phyloP scores from a whole-genome alignment of 495 filamentous ascomycete genomes.

The Penicillium pancosmium region DNA sequence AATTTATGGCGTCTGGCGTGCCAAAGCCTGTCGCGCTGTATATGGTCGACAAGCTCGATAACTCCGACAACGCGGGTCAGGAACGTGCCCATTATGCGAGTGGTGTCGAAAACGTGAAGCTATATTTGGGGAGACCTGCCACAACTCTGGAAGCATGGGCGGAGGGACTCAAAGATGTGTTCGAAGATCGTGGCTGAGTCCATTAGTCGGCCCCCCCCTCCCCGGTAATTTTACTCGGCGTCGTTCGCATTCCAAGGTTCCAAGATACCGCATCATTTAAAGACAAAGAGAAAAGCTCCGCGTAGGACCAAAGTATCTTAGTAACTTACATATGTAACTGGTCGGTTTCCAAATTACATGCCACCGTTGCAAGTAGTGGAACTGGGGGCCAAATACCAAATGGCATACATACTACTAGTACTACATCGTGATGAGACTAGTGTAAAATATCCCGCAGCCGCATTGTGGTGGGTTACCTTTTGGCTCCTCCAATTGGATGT shows the following conservation, averaged over 20 bases:
- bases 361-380: neutral
- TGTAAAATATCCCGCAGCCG: neutral
- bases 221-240: too few relatives aligned
- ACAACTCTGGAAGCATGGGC: too few relatives aligned
- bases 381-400: neutral
- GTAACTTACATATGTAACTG: neutral
- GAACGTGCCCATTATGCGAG: slow-evolving; percentile 9
- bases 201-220: too few relatives aligned
- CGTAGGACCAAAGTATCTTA: neutral
- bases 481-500: neutral
- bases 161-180: too few relatives aligned
- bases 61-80: neutral
- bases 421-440: neutral
- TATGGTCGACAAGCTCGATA: slow-evolving; percentile 13
- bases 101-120: slow-evolving; percentile 29
- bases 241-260: neutral
- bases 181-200: too few relatives aligned
- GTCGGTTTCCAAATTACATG: neutral
- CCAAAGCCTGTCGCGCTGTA: slow-evolving; percentile 25
- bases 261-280: neutral
- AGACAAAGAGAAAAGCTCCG: neutral
- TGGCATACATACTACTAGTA: neutral
- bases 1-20: slow-evolving; percentile 9
- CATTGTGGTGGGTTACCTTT: neutral
- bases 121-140: slow-evolving; percentile 7